Base-by-base conservation (phyloP, 371 early-diverging fungal genomes). In the Mucor sp. region DNA sequence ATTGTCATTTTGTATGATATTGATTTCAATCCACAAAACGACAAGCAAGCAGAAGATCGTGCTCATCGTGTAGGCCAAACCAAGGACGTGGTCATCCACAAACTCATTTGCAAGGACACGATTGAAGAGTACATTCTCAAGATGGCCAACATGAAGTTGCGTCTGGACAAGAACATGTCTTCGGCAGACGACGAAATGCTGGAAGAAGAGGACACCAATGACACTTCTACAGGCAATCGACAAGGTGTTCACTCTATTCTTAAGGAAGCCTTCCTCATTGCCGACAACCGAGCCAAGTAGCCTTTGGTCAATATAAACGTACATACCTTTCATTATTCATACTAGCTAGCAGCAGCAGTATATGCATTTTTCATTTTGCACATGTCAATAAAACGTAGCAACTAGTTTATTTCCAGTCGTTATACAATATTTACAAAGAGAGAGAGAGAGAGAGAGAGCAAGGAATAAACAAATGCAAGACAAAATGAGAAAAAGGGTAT, bases 21-120 rank as follows among this genome's bases (percentile, higher is more conserved):
- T 53, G 99, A 97, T 63, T 95, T 92, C 76, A 99, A 98, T 71
- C 98, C 99, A 1, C 96, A 96, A 68, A 97, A 97, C 74, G 98
- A 97, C 76, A 86, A 90, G 33, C 98, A 99, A 81, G 98, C 97
- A 0, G 94, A 94, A 84, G 96, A 95, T 70, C 87, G 95, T 12
- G 95, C 94, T 1, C 96, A 95, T 74, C 89, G 91, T 82, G 94
- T 98, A 21, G 99, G 99, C 0, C 99, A 99, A 80, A 92, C 89
- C 37, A 87, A 89, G 39, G 90, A 91, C 25, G 96, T 97, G 2
- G 85, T 85, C 41, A 93, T 97, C 7, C 82, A 87, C 66, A 89
- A 91, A 71, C 66, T 97, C 6, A 82, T 96, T 6, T 68, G 89
- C 1, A 84, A 90, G 57, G 76, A 86, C 27, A 89, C 93, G 2